These are phyloP conservation scores for Circinella minor DNA, from an alignment of 371 early-diverging fungal species.

Conservation along the genomic window DNA sequence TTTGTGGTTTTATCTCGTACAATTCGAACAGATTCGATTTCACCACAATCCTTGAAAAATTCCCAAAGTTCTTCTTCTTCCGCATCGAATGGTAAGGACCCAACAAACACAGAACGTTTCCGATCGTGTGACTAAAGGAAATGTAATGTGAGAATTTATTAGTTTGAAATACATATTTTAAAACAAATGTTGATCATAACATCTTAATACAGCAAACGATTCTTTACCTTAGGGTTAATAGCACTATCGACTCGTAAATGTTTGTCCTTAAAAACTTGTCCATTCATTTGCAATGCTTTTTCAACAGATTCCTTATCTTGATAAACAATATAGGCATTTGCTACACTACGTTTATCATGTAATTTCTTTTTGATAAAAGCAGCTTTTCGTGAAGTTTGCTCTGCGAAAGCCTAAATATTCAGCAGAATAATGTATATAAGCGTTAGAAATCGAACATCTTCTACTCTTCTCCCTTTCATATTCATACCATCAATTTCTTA, in stretches of 20 bases:
- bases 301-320: constrained; percentile 60
- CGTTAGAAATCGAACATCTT: no score
- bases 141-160: not conserved
- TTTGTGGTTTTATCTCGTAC: constrained; percentile 88
- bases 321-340: constrained; percentile 92
- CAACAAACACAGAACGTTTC: constrained; percentile 90
- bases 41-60: constrained; percentile 82
- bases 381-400: constrained; percentile 70
- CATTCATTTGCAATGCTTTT: constrained; percentile 75
- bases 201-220: not conserved
- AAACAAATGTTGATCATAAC: no score
- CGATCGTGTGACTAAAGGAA: constrained; percentile 63
- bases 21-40: constrained; percentile 84
- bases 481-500: no score
- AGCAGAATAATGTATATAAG: no score
- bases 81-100: constrained; percentile 87
- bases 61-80: constrained; percentile 89
- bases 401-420: constrained; percentile 63
- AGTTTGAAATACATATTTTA: no score
- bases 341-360: constrained; percentile 79
- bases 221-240: constrained; percentile 49
- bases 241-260: constrained; percentile 90
- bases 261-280: constrained; percentile 79
- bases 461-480: no score
- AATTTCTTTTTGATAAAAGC: constrained; percentile 79